phyloP scores from a whole-genome alignment of 1,284 basidiomycete species.

The Afroboletus lepidellus region DNA sequence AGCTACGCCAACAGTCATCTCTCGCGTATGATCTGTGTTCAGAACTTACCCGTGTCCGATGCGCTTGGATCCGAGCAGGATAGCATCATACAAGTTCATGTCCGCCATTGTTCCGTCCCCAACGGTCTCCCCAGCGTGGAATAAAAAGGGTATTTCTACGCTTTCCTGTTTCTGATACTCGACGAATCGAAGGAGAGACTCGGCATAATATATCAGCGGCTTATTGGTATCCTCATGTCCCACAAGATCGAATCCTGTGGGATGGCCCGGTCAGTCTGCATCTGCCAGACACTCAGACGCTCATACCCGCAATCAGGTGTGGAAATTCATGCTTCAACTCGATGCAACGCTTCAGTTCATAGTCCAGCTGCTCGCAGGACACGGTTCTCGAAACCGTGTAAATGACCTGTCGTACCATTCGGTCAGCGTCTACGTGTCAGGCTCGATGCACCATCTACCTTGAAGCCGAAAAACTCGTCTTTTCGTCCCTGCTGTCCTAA shows the following conservation, averaged over 20 bases:
- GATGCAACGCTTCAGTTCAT: slow-evolving; percentile 70
- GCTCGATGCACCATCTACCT: slow-evolving; percentile 37
- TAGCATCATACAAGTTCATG: neutral
- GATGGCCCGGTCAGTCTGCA: neutral
- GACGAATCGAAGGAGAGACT: neutral
- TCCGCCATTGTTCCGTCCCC: neutral
- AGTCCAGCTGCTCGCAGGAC: slow-evolving; percentile 56
- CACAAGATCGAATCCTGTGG: neutral
- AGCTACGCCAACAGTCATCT: neutral
- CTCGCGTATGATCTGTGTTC: neutral
- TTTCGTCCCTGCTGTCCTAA: slow-evolving; percentile 51
- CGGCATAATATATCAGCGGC: neutral
- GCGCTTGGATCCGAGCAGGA: neutral
- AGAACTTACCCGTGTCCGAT: neutral
- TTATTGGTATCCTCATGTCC: neutral
- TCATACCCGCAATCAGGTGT: slow-evolving; percentile 62
- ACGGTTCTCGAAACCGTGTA: slow-evolving; percentile 63
- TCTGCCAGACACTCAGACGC: neutral
- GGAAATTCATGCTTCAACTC: slow-evolving; percentile 72
- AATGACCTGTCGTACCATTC: slow-evolving; percentile 50
- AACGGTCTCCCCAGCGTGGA: neutral
- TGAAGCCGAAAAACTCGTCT: slow-evolving; percentile 62
- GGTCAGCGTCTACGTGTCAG: neutral
- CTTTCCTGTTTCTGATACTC: neutral
- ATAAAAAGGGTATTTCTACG: neutral